phyloP scores from a whole-genome alignment of 2,329 filamentous ascomycete species.

The Diatrype stigma region DNA sequence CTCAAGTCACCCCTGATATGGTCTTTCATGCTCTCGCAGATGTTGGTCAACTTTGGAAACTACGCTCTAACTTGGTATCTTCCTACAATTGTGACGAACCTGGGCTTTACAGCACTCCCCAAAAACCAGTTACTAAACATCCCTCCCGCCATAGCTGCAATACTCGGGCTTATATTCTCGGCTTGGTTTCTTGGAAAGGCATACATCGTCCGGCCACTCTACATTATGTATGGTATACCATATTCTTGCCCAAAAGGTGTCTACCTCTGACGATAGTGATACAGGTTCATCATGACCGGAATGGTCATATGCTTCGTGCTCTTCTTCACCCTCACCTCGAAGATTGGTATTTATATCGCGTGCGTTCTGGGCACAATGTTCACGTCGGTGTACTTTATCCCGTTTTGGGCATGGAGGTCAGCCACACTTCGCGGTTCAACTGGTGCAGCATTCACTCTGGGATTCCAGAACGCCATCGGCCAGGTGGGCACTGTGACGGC shows the following conservation, averaged over 20 bases:
- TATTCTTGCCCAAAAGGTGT: neutral
- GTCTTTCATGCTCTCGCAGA: constrained; percentile 23
- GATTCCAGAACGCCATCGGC: constrained; percentile 37
- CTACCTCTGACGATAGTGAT: too few species aligned
- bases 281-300: constrained; percentile 31
- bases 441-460: constrained; percentile 40
- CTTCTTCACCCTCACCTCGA: constrained; percentile 33
- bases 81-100: constrained; percentile 36
- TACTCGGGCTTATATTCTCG: constrained; percentile 34
- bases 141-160: constrained; percentile 37
- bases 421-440: constrained; percentile 37
- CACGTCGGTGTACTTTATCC: constrained; percentile 39
- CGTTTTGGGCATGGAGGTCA: constrained; percentile 43
- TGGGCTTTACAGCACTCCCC: constrained; percentile 38
- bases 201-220: constrained; percentile 34
- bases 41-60: constrained; percentile 35
- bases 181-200: constrained; percentile 33
- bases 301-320: constrained; percentile 41
- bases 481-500: constrained; percentile 43
- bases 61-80: constrained; percentile 39
- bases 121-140: constrained; percentile 42
- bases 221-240: constrained; percentile 27
- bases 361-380: constrained; percentile 41
- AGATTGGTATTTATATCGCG: constrained; percentile 38
- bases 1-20: constrained; percentile 21